A percentile compares a stretch with the other conserved stretches of the same genome.
These are phyloP conservation scores for Verticillium alfalfae DNA, from an alignment of 2,329 filamentous ascomycete genomes.

Conservation along the genomic window DNA sequence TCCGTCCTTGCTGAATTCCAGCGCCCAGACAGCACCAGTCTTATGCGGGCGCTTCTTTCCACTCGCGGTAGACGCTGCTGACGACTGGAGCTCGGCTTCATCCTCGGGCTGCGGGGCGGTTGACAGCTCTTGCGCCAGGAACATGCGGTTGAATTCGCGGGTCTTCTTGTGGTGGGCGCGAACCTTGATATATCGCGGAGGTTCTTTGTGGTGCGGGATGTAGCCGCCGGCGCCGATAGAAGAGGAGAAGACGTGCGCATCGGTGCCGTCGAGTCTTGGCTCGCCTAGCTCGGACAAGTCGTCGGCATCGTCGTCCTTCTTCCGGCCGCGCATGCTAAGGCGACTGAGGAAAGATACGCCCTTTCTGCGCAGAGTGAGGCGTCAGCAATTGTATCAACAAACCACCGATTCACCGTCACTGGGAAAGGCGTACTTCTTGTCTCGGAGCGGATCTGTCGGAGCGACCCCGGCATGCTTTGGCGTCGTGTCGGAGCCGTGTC, in stretches of 20 bases:
- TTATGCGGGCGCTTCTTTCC: conserved; percentile 9
- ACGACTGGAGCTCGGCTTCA: background rate
- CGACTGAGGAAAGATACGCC: conserved; percentile 86
- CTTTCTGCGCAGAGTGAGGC: conserved; percentile 51
- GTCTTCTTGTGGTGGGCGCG: conserved; percentile 73
- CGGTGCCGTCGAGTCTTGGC: conserved; percentile 69
- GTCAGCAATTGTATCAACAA: background rate
- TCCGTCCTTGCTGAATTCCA: conserved; percentile 89
- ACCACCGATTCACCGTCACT: background rate
- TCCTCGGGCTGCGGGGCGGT: background rate
- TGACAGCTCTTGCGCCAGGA: conserved; percentile 85
- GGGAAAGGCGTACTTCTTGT: conserved; percentile 54
- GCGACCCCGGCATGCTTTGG: conserved; percentile 24
- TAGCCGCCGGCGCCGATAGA: conserved; percentile 63
- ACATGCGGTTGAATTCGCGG: conserved; percentile 79
- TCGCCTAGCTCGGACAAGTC: conserved; percentile 68
- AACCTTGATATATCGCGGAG: conserved; percentile 86
- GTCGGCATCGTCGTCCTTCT: conserved; percentile 58
- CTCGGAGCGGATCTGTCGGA: conserved; percentile 44
- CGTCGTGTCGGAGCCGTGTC: conserved; percentile 34
- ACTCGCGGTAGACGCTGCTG: conserved; percentile 15
- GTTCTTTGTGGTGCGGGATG: conserved; percentile 81
- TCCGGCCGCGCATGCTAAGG: conserved; percentile 68
- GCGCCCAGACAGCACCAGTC: conserved; percentile 75
- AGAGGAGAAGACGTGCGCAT: conserved; percentile 77